Conservation (phyloP, 805 yeast genomes). For the Cyberlindnera saturnus region DNA sequence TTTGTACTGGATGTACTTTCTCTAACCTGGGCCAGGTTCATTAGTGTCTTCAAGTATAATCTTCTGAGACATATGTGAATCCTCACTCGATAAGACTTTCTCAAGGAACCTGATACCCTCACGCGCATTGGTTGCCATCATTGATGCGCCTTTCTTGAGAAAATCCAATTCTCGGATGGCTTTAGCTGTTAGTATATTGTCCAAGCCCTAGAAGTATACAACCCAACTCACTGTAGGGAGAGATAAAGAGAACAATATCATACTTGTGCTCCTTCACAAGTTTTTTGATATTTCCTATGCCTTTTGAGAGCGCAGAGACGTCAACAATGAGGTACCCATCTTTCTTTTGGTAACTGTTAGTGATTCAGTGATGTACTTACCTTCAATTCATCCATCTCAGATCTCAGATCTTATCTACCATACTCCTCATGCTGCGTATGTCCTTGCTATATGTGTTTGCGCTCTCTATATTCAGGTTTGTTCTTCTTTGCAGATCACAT, state of each 20-base stretch:
- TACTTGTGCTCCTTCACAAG: slow-evolving; percentile 41
- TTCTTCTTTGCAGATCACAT: no score
- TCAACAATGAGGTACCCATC: slow-evolving; percentile 46
- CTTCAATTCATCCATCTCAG: no score
- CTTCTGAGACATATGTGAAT: slow-evolving; percentile 14
- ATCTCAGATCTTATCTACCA: no score
- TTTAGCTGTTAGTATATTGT: background rate
- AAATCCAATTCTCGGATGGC: slow-evolving; percentile 56
- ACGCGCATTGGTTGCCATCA: slow-evolving; percentile 58
- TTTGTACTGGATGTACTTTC: slow-evolving; percentile 39
- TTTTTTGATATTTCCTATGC: slow-evolving; percentile 58
- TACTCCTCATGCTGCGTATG: no score
- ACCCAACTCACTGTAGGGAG: slow-evolving; percentile 34
- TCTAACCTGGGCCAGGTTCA: slow-evolving; percentile 47
- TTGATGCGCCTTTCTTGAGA: slow-evolving; percentile 45
- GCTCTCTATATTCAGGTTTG: no score
- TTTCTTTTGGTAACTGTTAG: background rate
- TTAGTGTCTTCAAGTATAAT: slow-evolving; percentile 34
- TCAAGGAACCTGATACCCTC: slow-evolving; percentile 62
- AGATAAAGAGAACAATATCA: slow-evolving; percentile 41
- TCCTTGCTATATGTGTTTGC: no score
- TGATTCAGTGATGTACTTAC: no score
- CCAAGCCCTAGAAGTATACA: background rate
- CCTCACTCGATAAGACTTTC: slow-evolving; percentile 21
- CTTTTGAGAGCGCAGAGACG: slow-evolving; percentile 62